Conservation (phyloP, 345 rosid genomes). For the Salix exigua region DNA sequence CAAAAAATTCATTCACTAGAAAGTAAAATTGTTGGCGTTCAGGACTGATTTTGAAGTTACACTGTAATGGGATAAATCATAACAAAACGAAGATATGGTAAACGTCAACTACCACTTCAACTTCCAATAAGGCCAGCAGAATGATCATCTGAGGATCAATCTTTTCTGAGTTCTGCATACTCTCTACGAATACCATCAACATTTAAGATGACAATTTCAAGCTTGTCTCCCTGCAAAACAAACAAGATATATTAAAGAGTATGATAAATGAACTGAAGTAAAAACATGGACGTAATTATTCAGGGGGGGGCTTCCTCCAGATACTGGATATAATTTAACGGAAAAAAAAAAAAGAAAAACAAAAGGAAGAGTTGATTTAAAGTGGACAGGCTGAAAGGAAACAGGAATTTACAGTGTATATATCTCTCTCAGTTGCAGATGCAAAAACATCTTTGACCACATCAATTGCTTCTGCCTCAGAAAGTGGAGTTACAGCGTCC, state of each 20-base stretch:
- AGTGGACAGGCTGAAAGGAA: not conserved
- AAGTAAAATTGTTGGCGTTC: not conserved
- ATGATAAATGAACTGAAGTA: not conserved
- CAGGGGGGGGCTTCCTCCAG: not conserved
- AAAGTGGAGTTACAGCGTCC: slow-evolving; percentile 95
- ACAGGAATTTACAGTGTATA: slow-evolving; percentile 70
- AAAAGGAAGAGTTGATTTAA: not conserved
- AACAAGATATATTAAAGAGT: not conserved
- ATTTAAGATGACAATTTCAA: slow-evolving; percentile 71
- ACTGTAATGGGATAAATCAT: slow-evolving; percentile 1
- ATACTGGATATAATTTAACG: not conserved
- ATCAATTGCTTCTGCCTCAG: slow-evolving; percentile 83
- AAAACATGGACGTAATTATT: not conserved
- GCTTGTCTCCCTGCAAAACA: slow-evolving; percentile 71
- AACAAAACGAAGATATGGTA: not conserved
- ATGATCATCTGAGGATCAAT: slow-evolving; percentile 32
- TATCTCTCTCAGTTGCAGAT: slow-evolving; percentile 96
- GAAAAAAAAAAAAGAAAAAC: no score
- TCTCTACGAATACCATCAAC: slow-evolving; percentile 68
- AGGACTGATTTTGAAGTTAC: not conserved
- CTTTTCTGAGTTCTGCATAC: slow-evolving; percentile 76
- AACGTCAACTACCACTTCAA: not conserved
- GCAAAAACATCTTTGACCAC: slow-evolving; percentile 87
- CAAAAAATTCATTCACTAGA: not conserved
- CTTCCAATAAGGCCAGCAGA: not conserved